A percentile compares a stretch with the other conserved stretches of the same genome.
These are phyloP conservation scores for Daldinia childiae DNA, from an alignment of 495 filamentous ascomycete species.

Conservation along the genomic window DNA sequence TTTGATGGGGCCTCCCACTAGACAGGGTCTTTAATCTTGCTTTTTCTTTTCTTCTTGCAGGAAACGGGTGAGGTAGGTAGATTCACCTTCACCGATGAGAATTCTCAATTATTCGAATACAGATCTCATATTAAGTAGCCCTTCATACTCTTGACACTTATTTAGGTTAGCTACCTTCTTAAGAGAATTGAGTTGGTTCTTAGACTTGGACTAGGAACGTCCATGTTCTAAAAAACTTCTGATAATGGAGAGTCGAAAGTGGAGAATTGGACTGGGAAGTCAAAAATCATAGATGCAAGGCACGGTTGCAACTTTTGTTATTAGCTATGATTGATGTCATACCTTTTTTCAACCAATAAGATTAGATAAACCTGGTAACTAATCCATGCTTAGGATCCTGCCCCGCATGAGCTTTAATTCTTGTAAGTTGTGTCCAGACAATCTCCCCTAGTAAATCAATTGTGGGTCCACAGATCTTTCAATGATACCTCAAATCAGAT, in stretches of 20 bases:
- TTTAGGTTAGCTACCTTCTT: not conserved
- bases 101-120: not conserved
- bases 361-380: not conserved
- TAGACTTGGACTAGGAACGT: slow-evolving; percentile 18
- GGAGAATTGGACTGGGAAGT: slow-evolving; percentile 10
- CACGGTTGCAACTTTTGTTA: slow-evolving; percentile 12
- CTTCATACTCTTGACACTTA: not conserved
- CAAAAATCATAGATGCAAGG: slow-evolving; percentile 17
- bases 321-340: not conserved
- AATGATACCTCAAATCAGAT: not conserved
- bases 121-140: not conserved
- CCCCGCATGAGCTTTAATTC: not conserved
- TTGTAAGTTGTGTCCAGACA: not conserved
- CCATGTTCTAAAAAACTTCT: not conserved
- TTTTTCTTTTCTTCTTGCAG: slow-evolving; percentile 10
- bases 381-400: not conserved
- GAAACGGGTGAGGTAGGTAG: not conserved
- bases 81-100: not conserved
- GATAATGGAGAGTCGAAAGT: slow-evolving; percentile 15
- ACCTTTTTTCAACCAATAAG: not conserved
- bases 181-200: slow-evolving; percentile 8
- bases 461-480: not conserved
- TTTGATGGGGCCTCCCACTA: not conserved
- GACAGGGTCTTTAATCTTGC: slow-evolving; percentile 9
- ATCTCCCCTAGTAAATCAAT: not conserved